phyloP scores from a whole-genome alignment of 1,284 basidiomycete genomes.

The Omphalotus olearius region DNA sequence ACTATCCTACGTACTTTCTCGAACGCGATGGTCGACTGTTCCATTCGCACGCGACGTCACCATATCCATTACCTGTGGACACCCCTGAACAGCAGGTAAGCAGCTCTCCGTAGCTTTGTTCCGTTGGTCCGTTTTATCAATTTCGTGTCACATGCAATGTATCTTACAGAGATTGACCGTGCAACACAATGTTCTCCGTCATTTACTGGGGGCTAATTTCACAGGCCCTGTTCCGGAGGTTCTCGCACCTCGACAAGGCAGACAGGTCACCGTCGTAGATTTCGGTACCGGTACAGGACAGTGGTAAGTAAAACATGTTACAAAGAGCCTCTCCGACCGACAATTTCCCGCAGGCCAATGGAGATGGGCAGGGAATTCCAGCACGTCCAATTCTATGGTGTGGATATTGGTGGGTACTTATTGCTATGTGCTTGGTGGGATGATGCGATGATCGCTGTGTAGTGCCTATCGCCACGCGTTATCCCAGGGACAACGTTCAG shows the following conservation, averaged over 20 bases:
- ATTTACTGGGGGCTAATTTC: slow-evolving; percentile 47
- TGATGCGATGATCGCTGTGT: slow-evolving; percentile 3
- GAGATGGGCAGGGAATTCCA: slow-evolving; percentile 67
- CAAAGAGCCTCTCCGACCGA: slow-evolving; percentile 20
- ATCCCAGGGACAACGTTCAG: slow-evolving; percentile 51
- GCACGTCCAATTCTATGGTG: slow-evolving; percentile 56
- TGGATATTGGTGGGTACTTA: slow-evolving; percentile 61
- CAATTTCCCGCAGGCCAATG: slow-evolving; percentile 47
- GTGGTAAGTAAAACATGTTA: slow-evolving; percentile 45
- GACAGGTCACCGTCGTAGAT: slow-evolving; percentile 51
- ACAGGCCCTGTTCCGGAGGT: slow-evolving; percentile 53
- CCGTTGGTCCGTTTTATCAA: background rate
- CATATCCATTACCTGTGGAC: slow-evolving; percentile 68
- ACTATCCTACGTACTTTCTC: slow-evolving; percentile 54
- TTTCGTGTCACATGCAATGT: background rate
- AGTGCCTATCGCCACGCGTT: slow-evolving; percentile 67
- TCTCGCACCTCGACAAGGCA: slow-evolving; percentile 33
- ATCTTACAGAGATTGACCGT: slow-evolving; percentile 45
- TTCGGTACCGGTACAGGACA: slow-evolving; percentile 66
- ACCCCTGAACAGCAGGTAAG: slow-evolving; percentile 56
- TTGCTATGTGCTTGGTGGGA: slow-evolving; percentile 4
- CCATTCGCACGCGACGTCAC: slow-evolving; percentile 52
- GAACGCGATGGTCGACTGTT: slow-evolving; percentile 57
- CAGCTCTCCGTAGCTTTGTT: slow-evolving; percentile 7
- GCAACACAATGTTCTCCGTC: slow-evolving; percentile 43